Evolutionary conservation across 2,329 filamentous ascomycete genomes (phyloP).

Genomic region (Cladophialophora chaetospira): DNA sequence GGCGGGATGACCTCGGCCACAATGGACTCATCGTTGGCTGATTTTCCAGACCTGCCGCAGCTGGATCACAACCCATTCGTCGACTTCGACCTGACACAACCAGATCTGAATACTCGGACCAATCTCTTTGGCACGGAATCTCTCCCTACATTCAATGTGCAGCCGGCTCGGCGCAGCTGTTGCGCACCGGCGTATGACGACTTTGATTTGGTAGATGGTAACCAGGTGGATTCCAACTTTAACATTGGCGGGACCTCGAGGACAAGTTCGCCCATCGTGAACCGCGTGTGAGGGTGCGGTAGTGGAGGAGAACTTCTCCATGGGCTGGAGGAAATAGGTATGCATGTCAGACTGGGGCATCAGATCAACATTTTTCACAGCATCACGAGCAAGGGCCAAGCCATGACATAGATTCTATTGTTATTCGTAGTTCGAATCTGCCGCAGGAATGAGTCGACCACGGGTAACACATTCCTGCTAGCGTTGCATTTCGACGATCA

Average conservation of each 20-base stretch:
- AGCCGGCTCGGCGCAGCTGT: not conserved
- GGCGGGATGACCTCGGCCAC: not conserved
- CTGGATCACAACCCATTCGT: slow-evolving; percentile 7
- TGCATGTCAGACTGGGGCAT: not conserved
- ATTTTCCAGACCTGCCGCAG: slow-evolving; percentile 3
- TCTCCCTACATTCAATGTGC: not conserved
- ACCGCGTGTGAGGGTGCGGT: not conserved
- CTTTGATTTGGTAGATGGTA: not conserved
- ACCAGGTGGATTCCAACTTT: not conserved
- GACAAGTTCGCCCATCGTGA: not conserved
- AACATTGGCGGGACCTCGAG: not conserved
- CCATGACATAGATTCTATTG: no score
- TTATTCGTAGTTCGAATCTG: no score
- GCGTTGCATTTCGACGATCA: no score
- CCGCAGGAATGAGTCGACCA: no score
- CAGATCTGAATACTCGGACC: not conserved
- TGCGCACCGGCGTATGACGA: not conserved
- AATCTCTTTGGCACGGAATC: not conserved
- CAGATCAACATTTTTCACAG: no score
- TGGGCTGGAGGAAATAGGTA: not conserved
- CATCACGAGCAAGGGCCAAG: no score
- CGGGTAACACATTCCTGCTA: no score
- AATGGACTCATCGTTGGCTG: not conserved
- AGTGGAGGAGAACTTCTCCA: not conserved
- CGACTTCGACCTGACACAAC: slow-evolving; percentile 4